A percentile compares a stretch with the other conserved stretches of the same genome.
These are phyloP conservation scores for Trichomonas vaginalis DNA, from an alignment of 208 protist genomes.

Conservation along the genomic window DNA sequence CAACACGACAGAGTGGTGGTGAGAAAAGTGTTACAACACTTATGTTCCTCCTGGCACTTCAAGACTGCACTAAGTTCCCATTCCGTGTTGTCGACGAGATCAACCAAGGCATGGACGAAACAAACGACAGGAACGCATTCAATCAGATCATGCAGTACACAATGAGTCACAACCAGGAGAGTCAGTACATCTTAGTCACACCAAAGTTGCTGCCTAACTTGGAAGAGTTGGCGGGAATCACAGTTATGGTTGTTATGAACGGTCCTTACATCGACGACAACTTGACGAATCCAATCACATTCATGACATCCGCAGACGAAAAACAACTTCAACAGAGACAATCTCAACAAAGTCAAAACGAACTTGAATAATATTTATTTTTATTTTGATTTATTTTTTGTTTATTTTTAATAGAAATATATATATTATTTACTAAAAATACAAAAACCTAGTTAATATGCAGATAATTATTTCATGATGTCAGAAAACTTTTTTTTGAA, in stretches of 20 bases:
- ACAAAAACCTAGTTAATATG: too few species aligned
- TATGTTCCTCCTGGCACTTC: conserved; percentile 57
- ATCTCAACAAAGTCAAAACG: too few species aligned
- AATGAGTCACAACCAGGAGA: conserved; percentile 16
- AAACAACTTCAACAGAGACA: neutral
- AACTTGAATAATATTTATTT: too few species aligned
- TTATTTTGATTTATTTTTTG: too few species aligned
- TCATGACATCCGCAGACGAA: neutral
- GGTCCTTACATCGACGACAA: conserved; percentile 3
- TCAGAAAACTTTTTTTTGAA: too few species aligned
- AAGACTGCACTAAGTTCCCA: conserved; percentile 50
- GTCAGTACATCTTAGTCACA: conserved; percentile 47
- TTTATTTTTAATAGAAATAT: too few species aligned
- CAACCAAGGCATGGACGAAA: conserved; percentile 55
- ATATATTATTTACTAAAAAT: too few species aligned
- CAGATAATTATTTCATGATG: too few species aligned
- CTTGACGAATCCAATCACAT: neutral
- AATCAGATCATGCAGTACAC: conserved; percentile 27
- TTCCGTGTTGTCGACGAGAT: conserved; percentile 67
- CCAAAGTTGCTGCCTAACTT: conserved; percentile 47
- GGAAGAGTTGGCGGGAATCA: conserved; percentile 23
- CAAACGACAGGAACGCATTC: conserved; percentile 44
- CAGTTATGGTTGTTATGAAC: conserved; percentile 7
- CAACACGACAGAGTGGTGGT: conserved; percentile 35
- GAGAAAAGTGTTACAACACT: conserved; percentile 55